These are phyloP conservation scores for Colletotrichum spaethianum DNA, from an alignment of 2,329 filamentous ascomycete genomes.

Conservation along the genomic window DNA sequence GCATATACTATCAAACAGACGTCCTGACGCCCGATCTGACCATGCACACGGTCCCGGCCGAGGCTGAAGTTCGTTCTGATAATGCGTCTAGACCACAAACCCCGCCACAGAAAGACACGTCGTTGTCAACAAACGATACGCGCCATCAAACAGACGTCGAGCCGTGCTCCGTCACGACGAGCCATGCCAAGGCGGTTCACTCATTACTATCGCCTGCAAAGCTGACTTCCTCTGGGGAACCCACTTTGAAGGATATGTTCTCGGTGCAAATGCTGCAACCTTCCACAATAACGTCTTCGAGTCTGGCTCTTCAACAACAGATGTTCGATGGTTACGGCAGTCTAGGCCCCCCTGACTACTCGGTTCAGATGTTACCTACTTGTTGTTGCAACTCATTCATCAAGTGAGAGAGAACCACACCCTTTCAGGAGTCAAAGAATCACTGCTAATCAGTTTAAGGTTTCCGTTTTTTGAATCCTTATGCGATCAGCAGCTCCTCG, in stretches of 20 bases:
- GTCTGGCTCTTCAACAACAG: slow-evolving; percentile 17
- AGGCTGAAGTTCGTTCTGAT: background rate
- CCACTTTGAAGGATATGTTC: slow-evolving; percentile 8
- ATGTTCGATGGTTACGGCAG: slow-evolving; percentile 7
- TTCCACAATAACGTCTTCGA: background rate
- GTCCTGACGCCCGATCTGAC: too few relatives aligned
- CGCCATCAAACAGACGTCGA: background rate
- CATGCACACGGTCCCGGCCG: too few relatives aligned
- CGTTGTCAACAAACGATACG: background rate
- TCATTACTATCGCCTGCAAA: background rate
- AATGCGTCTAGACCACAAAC: background rate
- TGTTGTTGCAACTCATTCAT: slow-evolving; percentile 1
- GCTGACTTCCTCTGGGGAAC: slow-evolving; percentile 13
- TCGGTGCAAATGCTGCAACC: background rate
- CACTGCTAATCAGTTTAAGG: background rate
- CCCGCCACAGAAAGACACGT: background rate
- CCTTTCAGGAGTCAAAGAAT: background rate
- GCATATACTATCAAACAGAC: too few relatives aligned
- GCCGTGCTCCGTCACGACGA: background rate
- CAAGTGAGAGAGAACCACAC: background rate
- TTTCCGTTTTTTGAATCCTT: background rate
- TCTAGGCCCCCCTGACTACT: background rate
- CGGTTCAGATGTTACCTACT: background rate
- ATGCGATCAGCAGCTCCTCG: background rate
- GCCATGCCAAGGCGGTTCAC: background rate